Conservation (phyloP, 176 grass and related monocot species). For the Miscanthus lutarioriparius region DNA sequence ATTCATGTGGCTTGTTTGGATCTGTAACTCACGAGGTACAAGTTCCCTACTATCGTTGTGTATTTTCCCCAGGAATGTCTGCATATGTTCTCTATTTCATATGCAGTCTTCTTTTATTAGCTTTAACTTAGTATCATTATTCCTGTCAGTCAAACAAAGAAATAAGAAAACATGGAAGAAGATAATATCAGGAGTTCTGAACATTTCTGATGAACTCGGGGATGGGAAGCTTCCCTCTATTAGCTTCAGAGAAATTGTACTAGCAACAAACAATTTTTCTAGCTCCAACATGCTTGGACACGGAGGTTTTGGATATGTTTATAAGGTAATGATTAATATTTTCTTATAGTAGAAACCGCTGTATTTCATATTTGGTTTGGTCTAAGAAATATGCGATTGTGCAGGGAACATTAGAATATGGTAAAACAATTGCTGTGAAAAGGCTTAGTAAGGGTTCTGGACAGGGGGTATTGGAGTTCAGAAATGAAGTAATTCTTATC, state of each 20-base stretch:
- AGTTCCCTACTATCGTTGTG: background rate
- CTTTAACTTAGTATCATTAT: background rate
- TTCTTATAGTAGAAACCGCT: background rate
- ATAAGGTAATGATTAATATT: background rate
- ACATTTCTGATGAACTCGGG: background rate
- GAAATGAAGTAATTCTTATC: constrained; percentile 17
- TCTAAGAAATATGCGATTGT: background rate
- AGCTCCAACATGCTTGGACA: constrained; percentile 8
- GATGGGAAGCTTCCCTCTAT: background rate
- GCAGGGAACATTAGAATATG: constrained; percentile 12
- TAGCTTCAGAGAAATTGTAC: background rate
- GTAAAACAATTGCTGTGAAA: background rate
- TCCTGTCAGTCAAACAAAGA: background rate
- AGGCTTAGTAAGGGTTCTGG: constrained; percentile 16
- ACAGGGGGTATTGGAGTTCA: constrained; percentile 17
- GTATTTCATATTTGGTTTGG: background rate
- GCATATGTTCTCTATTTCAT: background rate
- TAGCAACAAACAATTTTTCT: constrained; percentile 19
- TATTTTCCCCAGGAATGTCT: no score
- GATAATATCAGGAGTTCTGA: background rate
- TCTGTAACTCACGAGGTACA: background rate
- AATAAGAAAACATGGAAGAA: background rate
- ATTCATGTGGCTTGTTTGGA: constrained; percentile 1
- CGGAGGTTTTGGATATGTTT: constrained; percentile 13
- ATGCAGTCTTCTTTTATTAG: background rate